Percentiles rank a stretch among this genome's conserved stretches.
Conservation (phyloP, 2,329 filamentous ascomycete species). For the Bipolaris victoriae region DNA sequence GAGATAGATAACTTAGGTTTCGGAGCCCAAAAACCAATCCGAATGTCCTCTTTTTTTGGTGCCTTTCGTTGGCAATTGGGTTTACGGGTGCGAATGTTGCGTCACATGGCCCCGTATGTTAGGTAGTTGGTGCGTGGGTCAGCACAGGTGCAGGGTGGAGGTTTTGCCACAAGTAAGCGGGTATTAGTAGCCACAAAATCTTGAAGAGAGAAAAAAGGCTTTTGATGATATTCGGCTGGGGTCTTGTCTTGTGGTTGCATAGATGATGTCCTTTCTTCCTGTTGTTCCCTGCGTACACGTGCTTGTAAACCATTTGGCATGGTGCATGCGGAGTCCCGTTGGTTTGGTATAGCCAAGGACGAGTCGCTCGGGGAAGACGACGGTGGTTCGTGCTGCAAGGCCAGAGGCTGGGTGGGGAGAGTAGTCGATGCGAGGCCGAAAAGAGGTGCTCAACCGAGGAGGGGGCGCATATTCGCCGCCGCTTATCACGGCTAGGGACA, state of each 20-base stretch:
- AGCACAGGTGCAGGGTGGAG: slow-evolving; percentile 13
- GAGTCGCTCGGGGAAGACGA: slow-evolving; percentile 34
- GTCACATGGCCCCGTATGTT: slow-evolving; percentile 6
- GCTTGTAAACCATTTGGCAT: not conserved
- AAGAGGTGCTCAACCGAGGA: slow-evolving; percentile 44
- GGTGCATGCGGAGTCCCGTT: slow-evolving; percentile 7
- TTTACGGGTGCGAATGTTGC: slow-evolving; percentile 6
- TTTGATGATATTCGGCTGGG: too few species aligned
- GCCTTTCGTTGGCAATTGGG: too few species aligned
- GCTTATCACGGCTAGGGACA: slow-evolving; percentile 40
- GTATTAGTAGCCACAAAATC: slow-evolving; percentile 11
- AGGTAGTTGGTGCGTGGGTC: slow-evolving; percentile 17
- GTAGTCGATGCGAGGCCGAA: slow-evolving; percentile 40
- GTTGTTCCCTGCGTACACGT: not conserved
- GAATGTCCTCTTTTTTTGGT: too few species aligned
- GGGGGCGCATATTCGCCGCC: slow-evolving; percentile 44
- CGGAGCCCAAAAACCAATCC: slow-evolving; percentile 1
- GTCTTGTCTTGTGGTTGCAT: not conserved
- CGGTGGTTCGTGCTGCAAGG: slow-evolving; percentile 29
- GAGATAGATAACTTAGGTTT: slow-evolving; percentile 16
- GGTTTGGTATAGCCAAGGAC: slow-evolving; percentile 4
- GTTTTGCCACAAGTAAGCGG: not conserved
- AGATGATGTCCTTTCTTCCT: not conserved
- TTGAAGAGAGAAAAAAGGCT: not conserved
- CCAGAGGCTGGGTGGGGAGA: slow-evolving; percentile 30